These are phyloP conservation scores for Talaromyces amestolkiae DNA, from an alignment of 2,329 filamentous ascomycete genomes.

Conservation along the genomic window DNA sequence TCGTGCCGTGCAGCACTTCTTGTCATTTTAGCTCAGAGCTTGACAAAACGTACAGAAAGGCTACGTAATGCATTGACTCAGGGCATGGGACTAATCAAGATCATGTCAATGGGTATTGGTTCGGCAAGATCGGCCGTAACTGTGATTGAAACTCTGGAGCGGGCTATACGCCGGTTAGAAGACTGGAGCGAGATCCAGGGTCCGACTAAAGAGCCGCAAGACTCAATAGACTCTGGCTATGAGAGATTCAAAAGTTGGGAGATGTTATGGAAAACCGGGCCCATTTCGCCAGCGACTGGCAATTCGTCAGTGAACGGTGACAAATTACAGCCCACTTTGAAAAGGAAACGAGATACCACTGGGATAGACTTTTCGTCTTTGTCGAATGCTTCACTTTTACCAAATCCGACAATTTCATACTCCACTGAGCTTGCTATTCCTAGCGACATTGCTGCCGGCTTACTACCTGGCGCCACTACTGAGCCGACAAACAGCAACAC, in stretches of 20 bases:
- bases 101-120: constrained; percentile 54
- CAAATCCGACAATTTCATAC: not conserved
- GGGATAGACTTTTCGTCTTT: not conserved
- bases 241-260: constrained; percentile 54
- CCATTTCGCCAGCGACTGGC: constrained; percentile 34
- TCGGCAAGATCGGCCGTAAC: constrained; percentile 54
- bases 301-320: constrained; percentile 17
- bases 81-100: constrained; percentile 52
- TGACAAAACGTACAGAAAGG: constrained; percentile 41
- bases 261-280: constrained; percentile 48
- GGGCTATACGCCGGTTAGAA: constrained; percentile 48
- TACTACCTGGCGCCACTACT: not conserved
- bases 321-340: not conserved
- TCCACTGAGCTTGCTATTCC: not conserved
- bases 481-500: not conserved
- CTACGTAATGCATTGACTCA: constrained; percentile 50
- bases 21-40: constrained; percentile 44
- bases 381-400: not conserved
- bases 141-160: constrained; percentile 54
- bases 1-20: constrained; percentile 55
- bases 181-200: constrained; percentile 39
- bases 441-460: constrained; percentile 19
- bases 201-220: constrained; percentile 28
- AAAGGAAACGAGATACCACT: not conserved
- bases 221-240: constrained; percentile 49